phyloP scores from a whole-genome alignment of 1,284 basidiomycete species.

The Sporisorium graminicola region DNA sequence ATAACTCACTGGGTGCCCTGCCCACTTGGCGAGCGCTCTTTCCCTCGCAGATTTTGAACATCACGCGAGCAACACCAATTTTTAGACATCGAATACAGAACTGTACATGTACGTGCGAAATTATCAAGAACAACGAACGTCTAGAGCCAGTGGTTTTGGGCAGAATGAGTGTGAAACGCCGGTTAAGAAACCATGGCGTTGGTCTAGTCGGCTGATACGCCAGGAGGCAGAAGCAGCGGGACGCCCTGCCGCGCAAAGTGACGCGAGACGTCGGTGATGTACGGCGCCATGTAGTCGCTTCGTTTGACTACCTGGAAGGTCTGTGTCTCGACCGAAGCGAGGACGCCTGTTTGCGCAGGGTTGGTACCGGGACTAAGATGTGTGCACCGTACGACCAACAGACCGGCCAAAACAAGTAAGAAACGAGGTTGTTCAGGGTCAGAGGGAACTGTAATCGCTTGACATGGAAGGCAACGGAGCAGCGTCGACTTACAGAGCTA shows the following conservation, averaged over 20 bases:
- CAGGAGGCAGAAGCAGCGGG: conserved; percentile 47
- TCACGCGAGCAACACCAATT: no score
- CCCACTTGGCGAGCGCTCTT: no score
- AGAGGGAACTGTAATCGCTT: neutral
- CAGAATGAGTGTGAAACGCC: no score
- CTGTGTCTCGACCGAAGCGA: conserved; percentile 35
- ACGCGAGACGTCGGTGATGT: conserved; percentile 56
- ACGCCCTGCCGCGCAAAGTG: conserved; percentile 58
- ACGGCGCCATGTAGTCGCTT: conserved; percentile 34
- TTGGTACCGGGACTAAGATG: conserved; percentile 15
- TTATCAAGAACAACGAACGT: no score
- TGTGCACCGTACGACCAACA: neutral
- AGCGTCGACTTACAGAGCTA: conserved; percentile 40
- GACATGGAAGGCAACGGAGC: neutral
- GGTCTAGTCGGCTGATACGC: conserved; percentile 39
- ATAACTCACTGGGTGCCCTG: no score
- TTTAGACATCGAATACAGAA: no score
- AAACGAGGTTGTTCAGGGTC: neutral
- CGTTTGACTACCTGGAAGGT: conserved; percentile 47
- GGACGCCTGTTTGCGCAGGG: conserved; percentile 2
- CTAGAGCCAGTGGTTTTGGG: no score
- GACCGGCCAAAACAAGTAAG: neutral
- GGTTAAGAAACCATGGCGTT: no score
- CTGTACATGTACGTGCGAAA: no score
- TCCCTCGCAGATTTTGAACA: no score